Evolutionary conservation across 176 grass and related monocot genomes (phyloP).

Genomic region (Pontederia crassipes): DNA sequence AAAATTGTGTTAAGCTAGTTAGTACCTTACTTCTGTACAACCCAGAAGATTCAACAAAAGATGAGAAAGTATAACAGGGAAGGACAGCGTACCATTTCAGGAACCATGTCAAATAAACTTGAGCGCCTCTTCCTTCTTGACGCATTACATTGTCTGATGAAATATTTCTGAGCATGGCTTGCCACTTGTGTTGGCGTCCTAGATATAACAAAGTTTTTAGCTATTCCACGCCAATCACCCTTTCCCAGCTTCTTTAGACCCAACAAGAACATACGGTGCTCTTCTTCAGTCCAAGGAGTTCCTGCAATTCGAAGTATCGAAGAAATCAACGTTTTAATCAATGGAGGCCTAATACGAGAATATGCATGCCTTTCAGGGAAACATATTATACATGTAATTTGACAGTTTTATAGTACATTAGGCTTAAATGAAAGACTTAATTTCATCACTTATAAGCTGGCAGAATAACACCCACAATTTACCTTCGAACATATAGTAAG

Average conservation of each 20-base stretch:
- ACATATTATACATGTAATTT: no score
- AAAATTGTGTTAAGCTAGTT: no score
- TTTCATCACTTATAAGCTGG: no score
- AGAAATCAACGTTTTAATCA: neutral
- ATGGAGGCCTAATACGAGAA: neutral
- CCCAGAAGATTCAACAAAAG: no score
- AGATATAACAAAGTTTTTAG: constrained; percentile 68
- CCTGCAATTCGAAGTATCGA: constrained; percentile 32
- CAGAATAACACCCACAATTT: no score
- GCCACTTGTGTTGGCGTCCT: constrained; percentile 88
- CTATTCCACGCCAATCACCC: constrained; percentile 83
- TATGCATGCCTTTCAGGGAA: neutral
- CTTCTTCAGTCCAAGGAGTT: constrained; percentile 86
- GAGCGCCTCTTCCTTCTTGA: constrained; percentile 66
- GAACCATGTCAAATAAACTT: constrained; percentile 78
- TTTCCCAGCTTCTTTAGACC: constrained; percentile 78
- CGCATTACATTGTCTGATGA: constrained; percentile 62
- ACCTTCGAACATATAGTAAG: no score
- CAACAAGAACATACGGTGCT: constrained; percentile 68
- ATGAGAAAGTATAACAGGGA: neutral
- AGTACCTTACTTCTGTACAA: no score
- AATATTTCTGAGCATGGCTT: constrained; percentile 87
- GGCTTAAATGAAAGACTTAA: no score
- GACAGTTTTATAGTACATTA: no score
- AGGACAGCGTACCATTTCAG: constrained; percentile 43